These are phyloP conservation scores for Grigorovia humatica DNA, from an alignment of 805 yeast species.

Conservation along the genomic window DNA sequence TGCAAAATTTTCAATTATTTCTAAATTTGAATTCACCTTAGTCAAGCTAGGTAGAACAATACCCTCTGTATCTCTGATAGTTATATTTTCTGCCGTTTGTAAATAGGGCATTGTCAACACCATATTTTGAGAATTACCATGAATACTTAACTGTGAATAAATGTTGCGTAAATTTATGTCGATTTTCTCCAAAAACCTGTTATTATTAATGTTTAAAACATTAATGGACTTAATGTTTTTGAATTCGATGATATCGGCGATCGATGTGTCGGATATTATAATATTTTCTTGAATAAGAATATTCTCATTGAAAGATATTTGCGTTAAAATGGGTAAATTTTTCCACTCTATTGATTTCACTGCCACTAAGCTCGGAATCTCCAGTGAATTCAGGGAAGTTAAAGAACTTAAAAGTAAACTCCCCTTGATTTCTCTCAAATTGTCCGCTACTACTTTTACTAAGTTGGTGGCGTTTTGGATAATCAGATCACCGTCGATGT, in stretches of 20 bases:
- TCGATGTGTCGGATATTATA: conserved; percentile 59
- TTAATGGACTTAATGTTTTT: conserved; percentile 41
- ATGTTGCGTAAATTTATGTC: conserved; percentile 42
- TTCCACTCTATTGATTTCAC: conserved; percentile 53
- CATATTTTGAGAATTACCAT: conserved; percentile 56
- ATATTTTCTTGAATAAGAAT: conserved; percentile 43
- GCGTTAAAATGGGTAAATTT: conserved; percentile 61
- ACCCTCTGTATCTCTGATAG: conserved; percentile 49
- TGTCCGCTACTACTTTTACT: conserved; percentile 47
- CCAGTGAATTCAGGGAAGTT: conserved; percentile 52
- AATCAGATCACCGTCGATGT: conserved; percentile 45
- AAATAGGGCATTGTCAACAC: conserved; percentile 45
- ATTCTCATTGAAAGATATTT: conserved; percentile 42
- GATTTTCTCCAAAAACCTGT: conserved; percentile 58
- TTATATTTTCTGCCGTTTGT: conserved; percentile 46
- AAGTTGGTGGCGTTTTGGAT: conserved; percentile 44
- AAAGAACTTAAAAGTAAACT: conserved; percentile 43
- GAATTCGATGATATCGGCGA: conserved; percentile 57
- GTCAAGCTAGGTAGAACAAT: conserved; percentile 42
- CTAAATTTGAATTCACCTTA: conserved; percentile 46
- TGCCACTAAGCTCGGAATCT: conserved; percentile 42
- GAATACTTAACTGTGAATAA: conserved; percentile 46
- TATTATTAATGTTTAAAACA: conserved; percentile 57
- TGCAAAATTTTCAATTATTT: conserved; percentile 54
- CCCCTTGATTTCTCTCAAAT: conserved; percentile 39